phyloP scores from a whole-genome alignment of 768 basidiomycete species.

The Suillus fuscotomentosus region DNA sequence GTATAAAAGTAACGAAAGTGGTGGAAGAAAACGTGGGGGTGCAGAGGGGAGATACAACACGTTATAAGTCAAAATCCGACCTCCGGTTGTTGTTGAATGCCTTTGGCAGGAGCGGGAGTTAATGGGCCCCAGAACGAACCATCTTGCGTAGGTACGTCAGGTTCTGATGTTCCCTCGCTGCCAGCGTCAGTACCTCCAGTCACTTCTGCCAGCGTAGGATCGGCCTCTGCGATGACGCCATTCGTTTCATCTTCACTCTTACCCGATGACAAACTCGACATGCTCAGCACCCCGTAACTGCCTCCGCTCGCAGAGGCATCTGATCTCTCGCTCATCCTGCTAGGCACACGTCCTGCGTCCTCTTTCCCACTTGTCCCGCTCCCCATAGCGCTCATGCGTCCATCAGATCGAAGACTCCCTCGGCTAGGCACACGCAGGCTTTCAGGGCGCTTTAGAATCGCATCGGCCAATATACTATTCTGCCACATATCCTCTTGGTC shows the following conservation, averaged over 20 bases:
- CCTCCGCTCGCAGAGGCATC: constrained; percentile 1
- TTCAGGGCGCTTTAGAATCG: constrained; percentile 56
- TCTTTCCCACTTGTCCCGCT: constrained; percentile 14
- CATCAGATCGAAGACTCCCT: constrained; percentile 5
- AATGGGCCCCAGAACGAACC: not conserved
- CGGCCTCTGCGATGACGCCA: not conserved
- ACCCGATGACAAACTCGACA: not conserved
- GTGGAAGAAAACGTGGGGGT: not conserved
- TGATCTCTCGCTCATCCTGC: constrained; percentile 8
- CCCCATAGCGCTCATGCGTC: constrained; percentile 5
- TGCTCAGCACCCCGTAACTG: constrained; percentile 1
- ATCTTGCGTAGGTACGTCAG: not conserved
- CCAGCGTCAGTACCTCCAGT: not conserved
- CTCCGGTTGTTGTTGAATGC: not conserved
- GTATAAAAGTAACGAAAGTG: not conserved
- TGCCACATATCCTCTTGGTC: constrained; percentile 35
- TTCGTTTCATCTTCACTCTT: not conserved
- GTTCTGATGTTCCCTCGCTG: not conserved
- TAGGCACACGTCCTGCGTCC: not conserved
- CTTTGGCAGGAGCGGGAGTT: too few species aligned
- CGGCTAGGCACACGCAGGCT: constrained; percentile 15
- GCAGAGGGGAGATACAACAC: not conserved
- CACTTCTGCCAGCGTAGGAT: not conserved
- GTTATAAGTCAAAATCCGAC: not conserved
- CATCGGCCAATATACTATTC: constrained; percentile 53